Percentiles rank a stretch among this genome's conserved stretches.
Conservation (phyloP, 371 early-diverging fungal genomes). For the Quaeritorhiza haematococci region DNA sequence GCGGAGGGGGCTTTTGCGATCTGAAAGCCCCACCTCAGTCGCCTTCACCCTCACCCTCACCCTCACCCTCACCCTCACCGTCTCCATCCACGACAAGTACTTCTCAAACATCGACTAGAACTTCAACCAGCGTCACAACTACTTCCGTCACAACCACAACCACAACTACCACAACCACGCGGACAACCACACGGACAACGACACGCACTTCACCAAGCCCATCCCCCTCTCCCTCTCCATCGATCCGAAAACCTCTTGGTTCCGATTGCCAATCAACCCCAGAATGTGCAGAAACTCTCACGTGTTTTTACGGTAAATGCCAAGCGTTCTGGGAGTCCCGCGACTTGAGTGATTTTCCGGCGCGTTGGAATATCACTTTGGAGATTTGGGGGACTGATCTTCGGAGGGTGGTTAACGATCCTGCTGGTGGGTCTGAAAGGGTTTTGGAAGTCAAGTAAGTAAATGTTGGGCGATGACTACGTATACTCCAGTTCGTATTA, state of each 20-base stretch:
- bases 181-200: too few species aligned
- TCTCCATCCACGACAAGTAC: not conserved
- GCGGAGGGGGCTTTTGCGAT: too few species aligned
- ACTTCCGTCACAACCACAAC: too few species aligned
- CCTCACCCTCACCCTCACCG: too few species aligned
- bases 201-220: not conserved
- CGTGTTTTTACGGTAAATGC: not conserved
- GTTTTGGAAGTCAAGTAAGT: constrained; percentile 28
- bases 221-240: not conserved
- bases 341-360: not conserved
- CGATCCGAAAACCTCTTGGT: not conserved
- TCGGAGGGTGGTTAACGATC: constrained; percentile 35
- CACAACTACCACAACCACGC: too few species aligned
- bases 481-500: too few species aligned
- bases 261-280: not conserved
- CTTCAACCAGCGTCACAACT: not conserved
- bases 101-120: not conserved
- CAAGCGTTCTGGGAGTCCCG: not conserved
- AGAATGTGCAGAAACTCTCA: too few species aligned
- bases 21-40: too few species aligned
- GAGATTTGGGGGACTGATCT: not conserved
- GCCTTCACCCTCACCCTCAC: too few species aligned
- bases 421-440: constrained; percentile 17
- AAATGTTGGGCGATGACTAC: not conserved
- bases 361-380: not conserved